phyloP scores from a whole-genome alignment of 139 green algal genomes.

The Volvox reticuliferus region DNA sequence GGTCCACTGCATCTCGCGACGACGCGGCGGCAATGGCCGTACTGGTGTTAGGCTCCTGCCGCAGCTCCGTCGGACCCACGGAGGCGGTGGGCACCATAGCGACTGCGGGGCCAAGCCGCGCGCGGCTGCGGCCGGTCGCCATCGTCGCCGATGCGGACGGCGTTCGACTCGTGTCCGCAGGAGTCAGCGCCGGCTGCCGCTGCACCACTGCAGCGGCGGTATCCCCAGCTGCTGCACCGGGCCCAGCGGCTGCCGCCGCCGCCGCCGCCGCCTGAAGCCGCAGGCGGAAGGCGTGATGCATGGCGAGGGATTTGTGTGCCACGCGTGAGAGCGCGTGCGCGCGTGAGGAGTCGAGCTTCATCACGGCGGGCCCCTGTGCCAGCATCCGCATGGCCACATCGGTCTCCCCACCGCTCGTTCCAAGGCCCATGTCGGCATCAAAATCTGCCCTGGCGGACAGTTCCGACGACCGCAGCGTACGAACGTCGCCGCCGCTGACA shows the following conservation, averaged over 20 bases:
- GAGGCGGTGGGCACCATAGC: not conserved
- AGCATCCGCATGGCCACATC: not conserved
- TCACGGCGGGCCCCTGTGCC: not conserved
- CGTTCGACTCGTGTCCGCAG: too few relatives aligned
- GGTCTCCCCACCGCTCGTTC: not conserved
- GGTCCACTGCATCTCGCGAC: not conserved
- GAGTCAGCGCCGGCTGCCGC: too few relatives aligned
- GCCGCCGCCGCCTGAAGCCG: not conserved
- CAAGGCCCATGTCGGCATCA: not conserved
- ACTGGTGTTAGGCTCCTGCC: too few relatives aligned
- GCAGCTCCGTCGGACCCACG: not conserved
- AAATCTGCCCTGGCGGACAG: not conserved
- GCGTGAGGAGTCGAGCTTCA: not conserved
- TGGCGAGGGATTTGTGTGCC: not conserved
- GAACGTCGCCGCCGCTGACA: not conserved
- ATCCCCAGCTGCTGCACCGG: not conserved
- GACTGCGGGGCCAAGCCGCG: not conserved
- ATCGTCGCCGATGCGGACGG: too few relatives aligned
- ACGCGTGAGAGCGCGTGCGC: slow-evolving; percentile 6
- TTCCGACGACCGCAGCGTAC: not conserved
- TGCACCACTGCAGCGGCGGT: not conserved
- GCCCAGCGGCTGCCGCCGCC: not conserved
- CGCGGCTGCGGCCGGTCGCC: too few relatives aligned
- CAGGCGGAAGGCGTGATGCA: not conserved
- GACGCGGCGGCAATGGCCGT: not conserved